Evolutionary conservation across 2,329 filamentous ascomycete genomes (phyloP).

Genomic region (Trichoderma sp.): DNA sequence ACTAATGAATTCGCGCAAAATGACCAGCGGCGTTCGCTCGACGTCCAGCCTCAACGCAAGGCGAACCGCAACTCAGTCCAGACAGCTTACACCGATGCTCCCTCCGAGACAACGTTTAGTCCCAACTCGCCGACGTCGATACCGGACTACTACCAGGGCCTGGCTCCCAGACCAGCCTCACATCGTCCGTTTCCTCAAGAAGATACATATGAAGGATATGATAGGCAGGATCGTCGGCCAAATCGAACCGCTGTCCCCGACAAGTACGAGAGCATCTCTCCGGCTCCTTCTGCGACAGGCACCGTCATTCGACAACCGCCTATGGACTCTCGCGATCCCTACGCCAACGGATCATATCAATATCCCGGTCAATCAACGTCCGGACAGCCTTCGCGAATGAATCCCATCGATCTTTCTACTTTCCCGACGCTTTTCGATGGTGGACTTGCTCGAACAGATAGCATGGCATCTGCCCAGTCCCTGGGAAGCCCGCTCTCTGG

Average conservation of each 20-base stretch:
- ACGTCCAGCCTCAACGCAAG: constrained; percentile 47
- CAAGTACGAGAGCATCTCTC: constrained; percentile 41
- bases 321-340: constrained; percentile 57
- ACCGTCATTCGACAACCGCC: constrained; percentile 59
- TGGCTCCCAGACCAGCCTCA: constrained; percentile 63
- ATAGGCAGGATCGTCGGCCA: constrained; percentile 24
- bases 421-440: constrained; percentile 31
- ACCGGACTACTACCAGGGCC: constrained; percentile 53
- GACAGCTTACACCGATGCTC: constrained; percentile 57
- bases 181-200: constrained; percentile 52
- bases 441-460: constrained; percentile 33
- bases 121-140: constrained; percentile 59
- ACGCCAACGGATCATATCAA: constrained; percentile 38
- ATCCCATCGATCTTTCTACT: too few relatives aligned
- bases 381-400: constrained; percentile 24
- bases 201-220: constrained; percentile 41
- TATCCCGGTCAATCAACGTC: constrained; percentile 33
- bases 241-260: constrained; percentile 37
- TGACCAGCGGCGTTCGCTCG: constrained; percentile 40
- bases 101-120: constrained; percentile 61
- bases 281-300: constrained; percentile 59
- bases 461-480: constrained; percentile 35
- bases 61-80: constrained; percentile 58
- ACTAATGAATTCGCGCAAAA: constrained; percentile 37
- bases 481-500: constrained; percentile 45